Evolutionary conservation across 2,329 filamentous ascomycete species (phyloP).

Genomic region (Pyricularia sp.): DNA sequence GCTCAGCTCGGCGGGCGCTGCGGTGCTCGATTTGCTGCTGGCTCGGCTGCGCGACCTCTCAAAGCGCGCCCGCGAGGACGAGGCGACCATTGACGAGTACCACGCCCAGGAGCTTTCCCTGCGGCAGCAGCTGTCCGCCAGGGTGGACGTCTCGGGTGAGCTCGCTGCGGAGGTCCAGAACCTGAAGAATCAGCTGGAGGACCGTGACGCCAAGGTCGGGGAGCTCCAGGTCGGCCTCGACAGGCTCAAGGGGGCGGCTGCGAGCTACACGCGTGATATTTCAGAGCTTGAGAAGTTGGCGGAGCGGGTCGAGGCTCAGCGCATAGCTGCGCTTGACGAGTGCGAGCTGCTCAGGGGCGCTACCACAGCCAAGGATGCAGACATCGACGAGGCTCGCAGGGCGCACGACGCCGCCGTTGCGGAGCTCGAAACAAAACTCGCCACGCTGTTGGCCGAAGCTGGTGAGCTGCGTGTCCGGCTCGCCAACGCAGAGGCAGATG

Average conservation of each 20-base stretch:
- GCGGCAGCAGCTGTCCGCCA: constrained; percentile 44
- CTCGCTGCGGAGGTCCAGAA: constrained; percentile 30
- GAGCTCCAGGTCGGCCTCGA: constrained; percentile 41
- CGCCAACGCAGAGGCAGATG: constrained; percentile 19
- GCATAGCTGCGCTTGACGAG: constrained; percentile 39
- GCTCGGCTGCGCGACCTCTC: constrained; percentile 38
- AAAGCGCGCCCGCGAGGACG: constrained; percentile 34
- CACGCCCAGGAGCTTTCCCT: constrained; percentile 46
- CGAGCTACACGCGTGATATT: constrained; percentile 44
- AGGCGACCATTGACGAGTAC: constrained; percentile 50
- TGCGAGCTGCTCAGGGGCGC: constrained; percentile 16
- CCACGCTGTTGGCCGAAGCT: constrained; percentile 27
- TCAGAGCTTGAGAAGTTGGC: constrained; percentile 43
- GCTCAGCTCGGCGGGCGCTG: constrained; percentile 40
- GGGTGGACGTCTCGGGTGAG: constrained; percentile 40
- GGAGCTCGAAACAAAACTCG: constrained; percentile 35
- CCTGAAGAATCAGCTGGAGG: constrained; percentile 16
- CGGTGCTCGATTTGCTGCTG: constrained; percentile 47
- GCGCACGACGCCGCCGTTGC: constrained; percentile 19
- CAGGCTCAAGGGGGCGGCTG: constrained; percentile 40
- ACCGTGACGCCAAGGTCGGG: constrained; percentile 28
- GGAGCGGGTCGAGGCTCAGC: constrained; percentile 35
- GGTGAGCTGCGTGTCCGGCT: constrained; percentile 29
- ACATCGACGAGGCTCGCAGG: constrained; percentile 6
- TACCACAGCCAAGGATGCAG: background rate